Evolutionary conservation across 129 eudicot genomes (phyloP).

Genomic region (Smallanthus sonchifolius): DNA sequence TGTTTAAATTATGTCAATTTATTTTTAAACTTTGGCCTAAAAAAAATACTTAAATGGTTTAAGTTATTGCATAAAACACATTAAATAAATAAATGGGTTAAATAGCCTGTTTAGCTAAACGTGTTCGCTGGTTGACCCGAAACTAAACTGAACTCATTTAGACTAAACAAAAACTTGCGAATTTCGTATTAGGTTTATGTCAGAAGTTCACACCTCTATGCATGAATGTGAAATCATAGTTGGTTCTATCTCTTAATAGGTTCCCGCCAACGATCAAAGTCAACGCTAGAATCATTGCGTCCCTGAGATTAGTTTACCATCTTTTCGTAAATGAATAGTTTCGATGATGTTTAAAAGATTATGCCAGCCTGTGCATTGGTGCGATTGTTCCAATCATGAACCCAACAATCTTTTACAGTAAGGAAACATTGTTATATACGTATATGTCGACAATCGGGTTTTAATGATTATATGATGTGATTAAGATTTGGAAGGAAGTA

Average conservation of each 20-base stretch:
- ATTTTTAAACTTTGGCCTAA: too few species aligned
- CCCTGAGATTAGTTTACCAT: constrained; percentile 32
- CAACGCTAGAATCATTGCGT: constrained; percentile 67
- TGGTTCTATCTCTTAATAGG: constrained; percentile 58
- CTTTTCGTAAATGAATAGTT: neutral
- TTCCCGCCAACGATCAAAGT: constrained; percentile 83
- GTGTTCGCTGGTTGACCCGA: too few species aligned
- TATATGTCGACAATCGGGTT: neutral
- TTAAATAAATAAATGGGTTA: too few species aligned
- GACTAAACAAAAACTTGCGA: too few species aligned
- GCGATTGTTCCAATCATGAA: constrained; percentile 40
- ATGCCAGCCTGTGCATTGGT: constrained; percentile 46
- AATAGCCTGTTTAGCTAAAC: too few species aligned
- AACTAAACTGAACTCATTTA: too few species aligned
- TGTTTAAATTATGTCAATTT: too few species aligned
- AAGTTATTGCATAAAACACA: too few species aligned
- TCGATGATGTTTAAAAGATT: neutral
- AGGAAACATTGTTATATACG: constrained; percentile 2
- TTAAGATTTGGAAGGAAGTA: neutral
- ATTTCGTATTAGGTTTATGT: too few species aligned
- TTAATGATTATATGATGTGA: neutral
- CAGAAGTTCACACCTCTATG: too few species aligned
- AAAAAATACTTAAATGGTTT: too few species aligned
- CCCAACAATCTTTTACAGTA: constrained; percentile 38
- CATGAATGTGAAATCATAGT: neutral